Evolutionary conservation across 2,329 filamentous ascomycete species (phyloP).

Genomic region (Botrytis tulipae): DNA sequence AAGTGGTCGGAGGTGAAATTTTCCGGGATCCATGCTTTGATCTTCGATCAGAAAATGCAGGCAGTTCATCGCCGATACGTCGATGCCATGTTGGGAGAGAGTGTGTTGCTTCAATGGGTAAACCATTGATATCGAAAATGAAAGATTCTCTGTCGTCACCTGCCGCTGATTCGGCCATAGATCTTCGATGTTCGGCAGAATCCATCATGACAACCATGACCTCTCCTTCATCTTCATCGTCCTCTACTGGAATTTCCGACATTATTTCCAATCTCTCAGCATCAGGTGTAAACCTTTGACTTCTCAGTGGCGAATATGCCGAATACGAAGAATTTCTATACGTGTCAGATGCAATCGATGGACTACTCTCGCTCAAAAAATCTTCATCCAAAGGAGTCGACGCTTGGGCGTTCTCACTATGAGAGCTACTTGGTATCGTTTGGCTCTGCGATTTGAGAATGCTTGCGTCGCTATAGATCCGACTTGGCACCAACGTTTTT

Average conservation of each 20-base stretch:
- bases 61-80: slow-evolving; percentile 57
- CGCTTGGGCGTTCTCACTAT: neutral
- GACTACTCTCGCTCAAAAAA: slow-evolving; percentile 30
- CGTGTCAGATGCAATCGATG: slow-evolving; percentile 45
- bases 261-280: neutral
- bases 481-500: slow-evolving; percentile 3
- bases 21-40: slow-evolving; percentile 48
- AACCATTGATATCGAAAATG: slow-evolving; percentile 33
- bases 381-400: slow-evolving; percentile 39
- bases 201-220: slow-evolving; percentile 49
- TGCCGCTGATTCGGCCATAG: slow-evolving; percentile 29
- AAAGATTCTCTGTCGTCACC: slow-evolving; percentile 36
- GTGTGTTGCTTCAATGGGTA: neutral
- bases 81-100: slow-evolving; percentile 47
- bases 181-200: slow-evolving; percentile 30
- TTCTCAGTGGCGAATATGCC: slow-evolving; percentile 45
- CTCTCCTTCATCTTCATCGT: slow-evolving; percentile 36
- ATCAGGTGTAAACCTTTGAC: slow-evolving; percentile 1
- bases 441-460: slow-evolving; percentile 38
- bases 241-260: neutral
- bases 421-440: neutral
- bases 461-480: slow-evolving; percentile 9
- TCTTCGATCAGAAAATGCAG: slow-evolving; percentile 57
- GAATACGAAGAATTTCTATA: slow-evolving; percentile 54
- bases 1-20: slow-evolving; percentile 55